Evolutionary conservation across 2,329 filamentous ascomycete genomes (phyloP).

Genomic region (Fusarium cicatricum): DNA sequence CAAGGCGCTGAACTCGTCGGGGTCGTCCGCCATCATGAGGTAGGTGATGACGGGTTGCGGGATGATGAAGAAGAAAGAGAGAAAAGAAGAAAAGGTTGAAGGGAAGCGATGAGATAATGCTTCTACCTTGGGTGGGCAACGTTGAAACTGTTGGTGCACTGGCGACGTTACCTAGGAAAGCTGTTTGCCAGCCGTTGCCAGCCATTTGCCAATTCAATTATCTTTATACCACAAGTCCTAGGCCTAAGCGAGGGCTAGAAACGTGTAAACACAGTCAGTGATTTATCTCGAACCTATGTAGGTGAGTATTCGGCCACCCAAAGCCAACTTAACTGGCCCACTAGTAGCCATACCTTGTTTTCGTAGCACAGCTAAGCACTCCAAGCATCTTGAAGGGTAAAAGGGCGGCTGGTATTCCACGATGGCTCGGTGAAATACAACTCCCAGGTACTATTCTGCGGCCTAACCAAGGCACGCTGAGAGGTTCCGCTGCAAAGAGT

Average conservation of each 20-base stretch:
- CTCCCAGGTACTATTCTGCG: conserved; percentile 12
- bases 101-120: not conserved
- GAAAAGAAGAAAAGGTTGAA: not conserved
- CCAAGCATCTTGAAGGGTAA: not conserved
- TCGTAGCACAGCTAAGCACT: not conserved
- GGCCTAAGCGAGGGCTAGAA: too few relatives aligned
- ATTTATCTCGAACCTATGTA: too few relatives aligned
- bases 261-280: too few relatives aligned
- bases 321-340: too few relatives aligned
- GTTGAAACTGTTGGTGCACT: not conserved
- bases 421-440: conserved; percentile 8
- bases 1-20: not conserved
- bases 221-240: too few relatives aligned
- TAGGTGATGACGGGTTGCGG: not conserved
- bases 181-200: not conserved
- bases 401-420: not conserved
- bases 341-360: not conserved
- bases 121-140: not conserved
- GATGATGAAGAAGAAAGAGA: not conserved
- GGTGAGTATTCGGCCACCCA: too few relatives aligned
- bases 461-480: not conserved
- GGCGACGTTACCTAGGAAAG: not conserved
- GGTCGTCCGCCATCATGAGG: not conserved
- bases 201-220: not conserved
- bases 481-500: not conserved